Conservation (phyloP, 2,329 filamentous ascomycete species). For the Phaeomoniella chlamydospora region DNA sequence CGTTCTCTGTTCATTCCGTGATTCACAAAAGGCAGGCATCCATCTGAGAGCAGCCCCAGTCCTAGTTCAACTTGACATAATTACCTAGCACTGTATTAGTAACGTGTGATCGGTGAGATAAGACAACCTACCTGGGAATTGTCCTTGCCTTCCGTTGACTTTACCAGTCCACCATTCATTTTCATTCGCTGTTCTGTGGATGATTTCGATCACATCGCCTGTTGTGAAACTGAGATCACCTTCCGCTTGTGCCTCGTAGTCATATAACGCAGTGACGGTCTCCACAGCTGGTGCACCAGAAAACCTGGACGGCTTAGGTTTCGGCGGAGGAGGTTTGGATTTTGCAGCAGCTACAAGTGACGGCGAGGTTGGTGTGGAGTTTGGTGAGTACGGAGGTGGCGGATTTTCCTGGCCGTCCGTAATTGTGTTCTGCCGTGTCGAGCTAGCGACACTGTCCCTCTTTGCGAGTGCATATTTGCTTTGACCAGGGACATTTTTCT, state of each 20-base stretch:
- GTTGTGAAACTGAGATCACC: conserved; percentile 83
- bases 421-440: conserved; percentile 4
- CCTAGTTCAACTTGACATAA: conserved; percentile 1
- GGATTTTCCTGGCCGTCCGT: conserved; percentile 39
- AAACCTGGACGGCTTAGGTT: conserved; percentile 64
- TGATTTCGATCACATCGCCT: conserved; percentile 81
- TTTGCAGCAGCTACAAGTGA: conserved; percentile 41
- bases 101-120: background rate
- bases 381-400: conserved; percentile 56
- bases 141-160: conserved; percentile 64
- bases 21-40: too few relatives aligned
- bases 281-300: conserved; percentile 52
- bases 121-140: conserved; percentile 70
- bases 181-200: conserved; percentile 67
- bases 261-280: conserved; percentile 81
- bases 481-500: conserved; percentile 17
- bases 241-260: conserved; percentile 90
- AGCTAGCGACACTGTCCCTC: conserved; percentile 14
- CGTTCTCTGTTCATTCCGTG: too few relatives aligned
- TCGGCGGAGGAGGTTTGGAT: conserved; percentile 54
- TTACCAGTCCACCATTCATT: conserved; percentile 97
- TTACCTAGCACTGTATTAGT: background rate
- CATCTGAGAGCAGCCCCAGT: too few relatives aligned
- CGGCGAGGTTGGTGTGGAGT: conserved; percentile 25
- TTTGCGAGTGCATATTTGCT: conserved; percentile 20